Percentiles rank a stretch among this genome's conserved stretches.
Conservation (phyloP, 1,284 basidiomycete species). For the Apiotrichum veenhuisii region DNA sequence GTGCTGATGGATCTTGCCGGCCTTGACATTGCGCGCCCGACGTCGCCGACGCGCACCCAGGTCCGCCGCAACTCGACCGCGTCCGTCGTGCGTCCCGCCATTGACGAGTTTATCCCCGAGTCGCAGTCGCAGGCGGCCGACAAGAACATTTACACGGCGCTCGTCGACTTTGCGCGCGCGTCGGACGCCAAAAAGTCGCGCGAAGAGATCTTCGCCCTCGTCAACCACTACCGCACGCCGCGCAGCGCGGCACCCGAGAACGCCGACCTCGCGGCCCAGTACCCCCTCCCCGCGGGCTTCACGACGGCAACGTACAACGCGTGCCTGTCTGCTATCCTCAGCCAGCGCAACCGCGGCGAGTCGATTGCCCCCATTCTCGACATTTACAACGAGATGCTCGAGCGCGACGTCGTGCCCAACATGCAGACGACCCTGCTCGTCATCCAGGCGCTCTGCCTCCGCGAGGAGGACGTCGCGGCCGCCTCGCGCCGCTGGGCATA, state of each 20-base stretch:
- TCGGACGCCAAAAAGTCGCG: neutral
- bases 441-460: conserved; percentile 64
- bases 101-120: neutral
- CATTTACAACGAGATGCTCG: conserved; percentile 72
- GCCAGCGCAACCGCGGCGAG: conserved; percentile 56
- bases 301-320: conserved; percentile 59
- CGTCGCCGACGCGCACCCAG: conserved; percentile 12
- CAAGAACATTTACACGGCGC: neutral
- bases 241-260: conserved; percentile 7
- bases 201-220: conserved; percentile 7
- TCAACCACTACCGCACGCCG: conserved; percentile 30
- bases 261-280: conserved; percentile 20
- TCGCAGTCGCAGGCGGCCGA: neutral
- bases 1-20: conserved; percentile 45
- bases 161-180: neutral
- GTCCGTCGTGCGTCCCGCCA: conserved; percentile 18
- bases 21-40: conserved; percentile 25
- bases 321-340: conserved; percentile 59
- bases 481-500: conserved; percentile 48
- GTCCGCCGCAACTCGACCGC: conserved; percentile 33
- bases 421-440: conserved; percentile 65
- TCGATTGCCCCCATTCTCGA: conserved; percentile 62
- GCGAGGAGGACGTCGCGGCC: conserved; percentile 65
- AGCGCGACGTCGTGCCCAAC: conserved; percentile 64
- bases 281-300: conserved; percentile 35